Base-by-base conservation (phyloP, 768 basidiomycete species). In the Phlegmacium glaucopus region DNA sequence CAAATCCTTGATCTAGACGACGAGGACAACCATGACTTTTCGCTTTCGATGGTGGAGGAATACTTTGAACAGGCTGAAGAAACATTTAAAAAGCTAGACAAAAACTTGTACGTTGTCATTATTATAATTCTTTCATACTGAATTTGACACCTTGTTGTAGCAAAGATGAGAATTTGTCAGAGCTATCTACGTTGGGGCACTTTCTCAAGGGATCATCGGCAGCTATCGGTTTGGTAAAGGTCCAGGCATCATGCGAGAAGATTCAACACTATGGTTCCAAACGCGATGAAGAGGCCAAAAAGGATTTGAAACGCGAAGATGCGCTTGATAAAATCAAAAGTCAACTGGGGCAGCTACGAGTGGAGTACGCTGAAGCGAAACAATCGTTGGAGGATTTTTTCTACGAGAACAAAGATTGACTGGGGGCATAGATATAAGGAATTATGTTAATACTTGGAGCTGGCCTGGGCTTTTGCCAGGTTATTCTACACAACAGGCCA, bases 131-230 rank as follows among this genome's bases (percentile, higher is more conserved):
- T 44, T 41, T 45, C 36, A 12, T 27, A 13, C 44, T 28, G 40
- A 45, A 42, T 42, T 55, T 34, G 30, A 6, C 17, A 30, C n/a
- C 22, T 18, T 46, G 13, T 48, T 49, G 54, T 48, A 40, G 54
- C 15, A 41, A 63, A 91, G 89, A 51, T 57, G 77, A 82, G 52
- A 77, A 94, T 54, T 78, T 95, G 9, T 54, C 59, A 9, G 62
- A 77, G 46, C 79, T 99, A 13, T 86, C 89, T 2, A 68, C 72
- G 13, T 75, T 87, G 9, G 96, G 94, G 0, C 95, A 99, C 68
- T 99, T 90, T 70, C 82, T 98, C 61, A 99, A 98, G 67, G 95
- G 95, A 39, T 97, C 94, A 2, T 95, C 94, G 10, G 94, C 94
- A 25, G 91, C 94, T 2, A 77, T 99, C 38, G 95, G 96, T 22